These are phyloP conservation scores for Heimioporus sp. DNA, from an alignment of 768 basidiomycete genomes.

Conservation along the genomic window DNA sequence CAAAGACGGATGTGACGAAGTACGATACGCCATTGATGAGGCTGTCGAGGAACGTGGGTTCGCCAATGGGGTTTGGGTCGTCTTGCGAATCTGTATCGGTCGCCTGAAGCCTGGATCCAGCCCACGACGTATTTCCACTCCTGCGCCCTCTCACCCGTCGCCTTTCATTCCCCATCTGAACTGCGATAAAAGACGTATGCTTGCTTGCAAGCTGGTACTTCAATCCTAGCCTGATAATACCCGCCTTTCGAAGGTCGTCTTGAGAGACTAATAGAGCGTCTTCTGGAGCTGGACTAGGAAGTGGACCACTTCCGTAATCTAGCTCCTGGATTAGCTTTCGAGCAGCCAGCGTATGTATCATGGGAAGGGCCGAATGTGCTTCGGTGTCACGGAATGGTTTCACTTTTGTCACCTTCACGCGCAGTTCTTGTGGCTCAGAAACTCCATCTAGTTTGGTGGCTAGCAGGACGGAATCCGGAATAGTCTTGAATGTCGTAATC, in stretches of 20 bases:
- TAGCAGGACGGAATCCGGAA: conserved; percentile 30
- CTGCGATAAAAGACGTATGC: conserved; percentile 57
- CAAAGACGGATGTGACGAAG: conserved; percentile 15
- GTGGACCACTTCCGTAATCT: conserved; percentile 34
- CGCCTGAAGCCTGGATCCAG: conserved; percentile 15
- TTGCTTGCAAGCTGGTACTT: conserved; percentile 51
- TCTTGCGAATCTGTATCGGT: not conserved
- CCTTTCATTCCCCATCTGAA: conserved; percentile 35
- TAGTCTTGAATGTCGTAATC: conserved; percentile 19
- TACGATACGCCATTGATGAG: conserved; percentile 18
- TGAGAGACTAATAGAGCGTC: conserved; percentile 26
- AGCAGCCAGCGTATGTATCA: conserved; percentile 56
- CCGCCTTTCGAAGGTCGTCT: conserved; percentile 39
- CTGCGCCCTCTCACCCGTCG: conserved; percentile 5
- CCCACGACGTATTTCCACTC: conserved; percentile 6
- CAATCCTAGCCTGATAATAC: conserved; percentile 49
- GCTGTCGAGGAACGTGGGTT: conserved; percentile 15
- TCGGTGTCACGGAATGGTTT: conserved; percentile 23
- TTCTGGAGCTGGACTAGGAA: conserved; percentile 27
- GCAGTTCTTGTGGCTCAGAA: conserved; percentile 11
- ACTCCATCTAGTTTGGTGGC: conserved; percentile 26
- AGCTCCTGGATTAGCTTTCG: conserved; percentile 54
- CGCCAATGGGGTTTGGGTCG: too few species aligned
- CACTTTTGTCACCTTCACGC: conserved; percentile 22
- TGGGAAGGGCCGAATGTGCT: conserved; percentile 19